Evolutionary conservation across 208 protist genomes (phyloP).

Genomic region (Trypanosoma rangeli): DNA sequence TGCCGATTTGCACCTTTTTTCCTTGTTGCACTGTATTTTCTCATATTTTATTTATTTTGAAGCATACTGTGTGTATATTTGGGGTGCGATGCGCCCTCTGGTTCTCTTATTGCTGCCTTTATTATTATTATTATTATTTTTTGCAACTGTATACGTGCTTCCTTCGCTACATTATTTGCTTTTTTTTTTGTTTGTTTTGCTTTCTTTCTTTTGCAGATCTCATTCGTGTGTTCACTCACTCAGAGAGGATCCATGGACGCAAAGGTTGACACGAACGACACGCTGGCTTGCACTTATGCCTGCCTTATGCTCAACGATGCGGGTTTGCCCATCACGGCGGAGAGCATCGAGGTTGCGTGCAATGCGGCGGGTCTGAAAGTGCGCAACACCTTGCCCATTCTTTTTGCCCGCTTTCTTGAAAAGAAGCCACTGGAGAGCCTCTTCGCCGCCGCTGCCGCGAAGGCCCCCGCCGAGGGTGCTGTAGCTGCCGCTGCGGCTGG

Average conservation of each 20-base stretch:
- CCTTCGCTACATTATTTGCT: background rate
- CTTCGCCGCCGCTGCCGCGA: slow-evolving; percentile 49
- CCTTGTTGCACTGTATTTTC: background rate
- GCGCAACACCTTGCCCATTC: slow-evolving; percentile 71
- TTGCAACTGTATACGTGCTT: background rate
- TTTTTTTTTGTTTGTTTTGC: background rate
- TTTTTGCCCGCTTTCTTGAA: slow-evolving; percentile 84
- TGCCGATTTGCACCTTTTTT: slow-evolving; percentile 5
- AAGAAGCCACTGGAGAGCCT: slow-evolving; percentile 76
- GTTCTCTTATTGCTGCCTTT: background rate
- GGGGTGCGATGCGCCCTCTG: background rate
- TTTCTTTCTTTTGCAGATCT: background rate
- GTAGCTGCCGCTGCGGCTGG: slow-evolving; percentile 31
- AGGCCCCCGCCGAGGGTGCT: slow-evolving; percentile 48
- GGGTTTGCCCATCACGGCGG: slow-evolving; percentile 63
- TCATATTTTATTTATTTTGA: background rate
- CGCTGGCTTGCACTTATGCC: slow-evolving; percentile 86
- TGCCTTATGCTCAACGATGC: slow-evolving; percentile 78
- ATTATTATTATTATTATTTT: background rate
- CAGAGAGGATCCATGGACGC: slow-evolving; percentile 38
- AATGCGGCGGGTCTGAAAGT: slow-evolving; percentile 72
- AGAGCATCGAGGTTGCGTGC: slow-evolving; percentile 69
- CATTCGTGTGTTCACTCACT: background rate
- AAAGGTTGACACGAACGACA: slow-evolving; percentile 49
- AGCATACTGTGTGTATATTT: background rate